Percentiles rank a stretch among this genome's conserved stretches.
These are phyloP conservation scores for Abrus precatorius DNA, from an alignment of 306 rosid genomes.

Conservation along the genomic window DNA sequence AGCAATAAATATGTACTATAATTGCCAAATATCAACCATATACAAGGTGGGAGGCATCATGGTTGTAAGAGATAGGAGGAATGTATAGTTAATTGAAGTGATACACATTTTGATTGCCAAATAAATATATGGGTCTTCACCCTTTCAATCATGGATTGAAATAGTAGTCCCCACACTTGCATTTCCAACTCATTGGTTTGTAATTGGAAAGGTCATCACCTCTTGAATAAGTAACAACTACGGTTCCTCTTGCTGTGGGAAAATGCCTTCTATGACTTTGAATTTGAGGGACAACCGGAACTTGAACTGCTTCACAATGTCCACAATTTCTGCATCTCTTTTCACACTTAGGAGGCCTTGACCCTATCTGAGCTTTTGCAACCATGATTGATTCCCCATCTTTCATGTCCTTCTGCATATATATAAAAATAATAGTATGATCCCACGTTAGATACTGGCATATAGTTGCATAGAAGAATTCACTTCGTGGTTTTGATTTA, in stretches of 20 bases:
- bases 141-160: slow-evolving; percentile 67
- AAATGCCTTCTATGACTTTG: slow-evolving; percentile 51
- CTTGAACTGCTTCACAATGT: slow-evolving; percentile 85
- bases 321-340: slow-evolving; percentile 66
- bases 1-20: slow-evolving; percentile 30
- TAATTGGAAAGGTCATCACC: slow-evolving; percentile 74
- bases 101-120: slow-evolving; percentile 23
- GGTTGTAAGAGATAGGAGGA: background rate
- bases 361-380: slow-evolving; percentile 62
- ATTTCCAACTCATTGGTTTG: slow-evolving; percentile 90
- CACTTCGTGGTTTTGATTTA: slow-evolving; percentile 6
- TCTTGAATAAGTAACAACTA: slow-evolving; percentile 53
- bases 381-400: slow-evolving; percentile 42
- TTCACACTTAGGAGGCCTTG: slow-evolving; percentile 81
- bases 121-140: slow-evolving; percentile 3
- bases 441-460: background rate
- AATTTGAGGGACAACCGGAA: slow-evolving; percentile 61
- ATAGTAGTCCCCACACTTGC: slow-evolving; percentile 79
- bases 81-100: slow-evolving; percentile 17
- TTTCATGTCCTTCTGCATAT: slow-evolving; percentile 46
- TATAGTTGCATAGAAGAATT: background rate
- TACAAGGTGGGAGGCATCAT: slow-evolving; percentile 38
- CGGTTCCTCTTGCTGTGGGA: slow-evolving; percentile 15
- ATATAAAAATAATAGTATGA: background rate
- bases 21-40: slow-evolving; percentile 43